Base-by-base conservation (phyloP, 2,329 filamentous ascomycete genomes). In the Phialophora expanda region DNA sequence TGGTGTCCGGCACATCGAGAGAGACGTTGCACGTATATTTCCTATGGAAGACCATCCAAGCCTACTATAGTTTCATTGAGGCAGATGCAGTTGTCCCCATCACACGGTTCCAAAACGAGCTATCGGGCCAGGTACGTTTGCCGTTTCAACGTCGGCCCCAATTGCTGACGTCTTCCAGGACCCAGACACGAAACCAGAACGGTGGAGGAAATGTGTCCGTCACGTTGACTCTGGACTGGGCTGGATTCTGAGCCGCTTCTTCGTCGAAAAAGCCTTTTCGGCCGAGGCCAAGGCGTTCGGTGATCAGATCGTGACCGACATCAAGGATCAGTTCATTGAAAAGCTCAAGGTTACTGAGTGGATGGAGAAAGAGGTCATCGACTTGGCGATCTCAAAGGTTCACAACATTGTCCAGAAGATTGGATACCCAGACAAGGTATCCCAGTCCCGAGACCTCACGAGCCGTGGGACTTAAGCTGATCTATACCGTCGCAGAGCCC, bases 221-320 rank as follows among this genome's bases (percentile, higher is more conserved):
- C 81, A 83, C 38, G 82, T 89, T 4, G 87, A 90, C 68, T 75
- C 76, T 24, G 83, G 84, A 4, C 75, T 91, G 24, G 85, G 85
- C 2, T 91, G 89, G 88, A 88, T 90, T 56, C 78, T 90, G 17
- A 89, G 87, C 73, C 85, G 88, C 24, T 91, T 91, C 78, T 92
- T 88, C 69, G 82, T 91, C 1, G 85, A 91, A 67, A 86, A 86
- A 56, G 84, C 88, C 0, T 92, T 91, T 72, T 72, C 70, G n/a
- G 69, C 87, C 12, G 84, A 86, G 22, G 87, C 88, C 0, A 90
- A 90, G 74, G 78, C 85, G 3, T 85, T 90, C 54, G 88, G 88
- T 17, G 87, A 91, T 65, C 83, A 87, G 61, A 87, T 93, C 70
- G 85, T 91, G n/a, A 84, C 84, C 9, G 87, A 90, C 69, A 89